phyloP scores from a whole-genome alignment of 2,329 filamentous ascomycete species.

The Graphilbum fragrans region DNA sequence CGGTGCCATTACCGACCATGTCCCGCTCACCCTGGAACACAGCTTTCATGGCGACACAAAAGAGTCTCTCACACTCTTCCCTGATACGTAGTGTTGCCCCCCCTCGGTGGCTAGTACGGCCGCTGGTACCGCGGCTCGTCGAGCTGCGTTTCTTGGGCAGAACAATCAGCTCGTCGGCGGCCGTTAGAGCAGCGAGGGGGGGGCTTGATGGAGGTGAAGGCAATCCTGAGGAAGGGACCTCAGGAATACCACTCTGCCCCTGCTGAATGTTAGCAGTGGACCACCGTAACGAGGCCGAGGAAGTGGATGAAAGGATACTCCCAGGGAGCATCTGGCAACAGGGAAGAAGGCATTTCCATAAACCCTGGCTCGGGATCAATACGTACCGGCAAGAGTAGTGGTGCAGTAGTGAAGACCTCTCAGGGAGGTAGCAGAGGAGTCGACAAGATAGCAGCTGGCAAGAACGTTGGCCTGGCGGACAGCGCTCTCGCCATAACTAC shows the following conservation, averaged over 20 bases:
- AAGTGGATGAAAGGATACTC: too few relatives aligned
- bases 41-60: constrained; percentile 88
- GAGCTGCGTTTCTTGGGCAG: constrained; percentile 35
- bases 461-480: constrained; percentile 61
- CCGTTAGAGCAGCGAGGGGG: constrained; percentile 67
- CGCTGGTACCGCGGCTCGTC: constrained; percentile 12
- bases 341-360: too few relatives aligned
- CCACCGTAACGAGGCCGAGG: too few relatives aligned
- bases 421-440: constrained; percentile 52
- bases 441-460: constrained; percentile 84
- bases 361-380: too few relatives aligned
- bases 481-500: constrained; percentile 62
- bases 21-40: constrained; percentile 96
- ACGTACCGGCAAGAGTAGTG: constrained; percentile 69
- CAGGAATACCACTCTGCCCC: constrained; percentile 91
- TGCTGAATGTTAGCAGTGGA: too few relatives aligned
- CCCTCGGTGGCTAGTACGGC: constrained; percentile 49
- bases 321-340: too few relatives aligned
- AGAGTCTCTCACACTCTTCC: constrained; percentile 99
- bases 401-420: constrained; percentile 91
- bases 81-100: constrained; percentile 93
- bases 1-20: constrained; percentile 63
- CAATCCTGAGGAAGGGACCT: constrained; percentile 74
- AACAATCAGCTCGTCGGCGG: constrained; percentile 55
- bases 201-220: constrained; percentile 80